These are phyloP conservation scores for Penicillium chermesinum DNA, from an alignment of 495 filamentous ascomycete genomes.

Conservation along the genomic window DNA sequence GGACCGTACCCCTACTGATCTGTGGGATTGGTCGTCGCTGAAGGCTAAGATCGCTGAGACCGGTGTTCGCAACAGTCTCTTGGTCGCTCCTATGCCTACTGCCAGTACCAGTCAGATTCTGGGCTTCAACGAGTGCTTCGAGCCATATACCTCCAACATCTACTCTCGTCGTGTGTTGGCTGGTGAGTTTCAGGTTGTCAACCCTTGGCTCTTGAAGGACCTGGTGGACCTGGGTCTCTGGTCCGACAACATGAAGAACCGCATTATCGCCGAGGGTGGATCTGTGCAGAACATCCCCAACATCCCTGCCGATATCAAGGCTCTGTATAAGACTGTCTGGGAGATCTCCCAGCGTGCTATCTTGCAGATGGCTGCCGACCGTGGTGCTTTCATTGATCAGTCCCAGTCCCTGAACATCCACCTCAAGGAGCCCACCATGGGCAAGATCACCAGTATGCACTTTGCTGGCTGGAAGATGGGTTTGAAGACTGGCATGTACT, in stretches of 20 bases:
- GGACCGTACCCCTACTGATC: constrained; percentile 83
- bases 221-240: constrained; percentile 96
- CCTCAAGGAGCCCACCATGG: constrained; percentile 98
- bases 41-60: constrained; percentile 87
- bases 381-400: constrained; percentile 97
- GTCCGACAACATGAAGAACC: constrained; percentile 99
- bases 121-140: constrained; percentile 98
- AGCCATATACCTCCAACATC: constrained; percentile 99
- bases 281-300: constrained; percentile 95
- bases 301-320: constrained; percentile 92
- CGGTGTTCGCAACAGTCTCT: constrained; percentile 88
- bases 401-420: constrained; percentile 99
- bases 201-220: constrained; percentile 98
- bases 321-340: constrained; percentile 99
- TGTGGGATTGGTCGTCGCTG: constrained; percentile 92
- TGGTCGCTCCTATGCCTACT: constrained; percentile 97
- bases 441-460: constrained; percentile 99
- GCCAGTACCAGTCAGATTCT: constrained; percentile 94
- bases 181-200: constrained; percentile 98
- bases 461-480: constrained; percentile 99
- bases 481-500: constrained; percentile 99
- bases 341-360: constrained; percentile 96
- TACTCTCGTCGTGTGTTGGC: constrained; percentile 97
- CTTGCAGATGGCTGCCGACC: constrained; percentile 96
- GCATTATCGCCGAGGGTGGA: constrained; percentile 94